Evolutionary conservation across 228 moss, liverwort and hornwort species (phyloP), one percentile per base, ranked within the genome.

Genomic region (Sphagnum magellanicum): DNA sequence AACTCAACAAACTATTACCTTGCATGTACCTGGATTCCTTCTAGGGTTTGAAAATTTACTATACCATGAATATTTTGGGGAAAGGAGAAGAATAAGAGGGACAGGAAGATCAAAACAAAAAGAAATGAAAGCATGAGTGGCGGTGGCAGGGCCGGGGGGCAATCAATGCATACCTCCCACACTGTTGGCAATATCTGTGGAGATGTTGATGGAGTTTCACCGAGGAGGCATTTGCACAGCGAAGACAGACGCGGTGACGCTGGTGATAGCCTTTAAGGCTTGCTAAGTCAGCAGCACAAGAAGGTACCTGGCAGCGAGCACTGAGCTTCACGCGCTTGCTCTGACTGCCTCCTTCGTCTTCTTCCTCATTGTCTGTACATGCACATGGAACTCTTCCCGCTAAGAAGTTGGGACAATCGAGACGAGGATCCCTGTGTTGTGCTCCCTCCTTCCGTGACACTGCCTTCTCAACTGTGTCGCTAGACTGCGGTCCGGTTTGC

Each of bases 121-220:
- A 60, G 14, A 11, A 16, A 60, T 10, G 60, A 60, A 3, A 32
- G 32, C 32, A 32, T 32, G 32, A 32, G 32, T 32, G 32, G 32
- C 32, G 32, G 32, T 32, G 32, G 32, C 32, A 32, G 32, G 3
- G 3, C 32, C 32, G 32, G 32, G 32, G 32, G 32, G 32, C 32
- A 32, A 32, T 32, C 32, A 32, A 32, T 32, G 82, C 92, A 81
- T 64, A 95, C 93, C 93, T 97, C 83, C 97, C 97, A 73, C 97
- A 97, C 84, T 97, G 97, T 73, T 97, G 97, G 79, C 97, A 97
- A 67, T 97, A 97, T 32, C 97, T 93, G 73, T 97, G 97, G 32
- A 90, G 81, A 72, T 85, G 79, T 59, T 90, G 89, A 49, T 85
- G 89, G 73, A 97, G 69, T 51, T 81, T 57, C 58, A 97, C 97